A percentile compares a stretch with the other conserved stretches of the same genome.
These are phyloP conservation scores for Pythium aristosporum DNA, from an alignment of 352 stramenopile genomes.

Conservation along the genomic window DNA sequence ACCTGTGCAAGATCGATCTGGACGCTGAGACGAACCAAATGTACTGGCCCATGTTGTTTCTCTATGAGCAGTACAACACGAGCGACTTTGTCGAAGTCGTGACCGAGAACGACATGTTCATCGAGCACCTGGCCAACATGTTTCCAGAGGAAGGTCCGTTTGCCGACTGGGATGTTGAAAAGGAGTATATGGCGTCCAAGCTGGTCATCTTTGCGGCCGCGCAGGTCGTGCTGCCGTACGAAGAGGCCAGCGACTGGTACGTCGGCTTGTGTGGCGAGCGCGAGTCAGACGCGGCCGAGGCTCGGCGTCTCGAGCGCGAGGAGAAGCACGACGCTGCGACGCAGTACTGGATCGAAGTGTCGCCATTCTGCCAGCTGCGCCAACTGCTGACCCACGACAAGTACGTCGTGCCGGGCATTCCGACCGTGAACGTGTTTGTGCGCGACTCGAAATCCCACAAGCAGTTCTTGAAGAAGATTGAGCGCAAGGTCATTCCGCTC, in stretches of 20 bases:
- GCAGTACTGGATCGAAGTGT: slow-evolving; percentile 76
- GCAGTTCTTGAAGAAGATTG: slow-evolving; percentile 69
- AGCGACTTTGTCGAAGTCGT: slow-evolving; percentile 85
- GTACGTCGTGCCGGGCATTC: slow-evolving; percentile 84
- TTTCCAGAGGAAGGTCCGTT: slow-evolving; percentile 86
- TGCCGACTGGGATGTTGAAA: slow-evolving; percentile 71
- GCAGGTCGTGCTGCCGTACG: slow-evolving; percentile 72
- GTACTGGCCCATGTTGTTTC: slow-evolving; percentile 80
- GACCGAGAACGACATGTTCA: slow-evolving; percentile 75
- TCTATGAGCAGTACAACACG: slow-evolving; percentile 85
- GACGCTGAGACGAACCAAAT: slow-evolving; percentile 60
- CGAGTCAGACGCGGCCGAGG: slow-evolving; percentile 69
- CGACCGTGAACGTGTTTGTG: slow-evolving; percentile 84
- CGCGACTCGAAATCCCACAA: slow-evolving; percentile 55
- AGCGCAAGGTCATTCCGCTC: slow-evolving; percentile 53
- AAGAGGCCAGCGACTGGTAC: slow-evolving; percentile 67
- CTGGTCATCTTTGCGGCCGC: slow-evolving; percentile 74
- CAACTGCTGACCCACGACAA: slow-evolving; percentile 66
- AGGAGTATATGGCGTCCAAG: slow-evolving; percentile 75
- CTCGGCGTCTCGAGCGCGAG: slow-evolving; percentile 55
- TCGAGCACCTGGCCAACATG: slow-evolving; percentile 89
- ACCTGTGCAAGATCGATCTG: slow-evolving; percentile 78
- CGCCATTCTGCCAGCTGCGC: slow-evolving; percentile 76
- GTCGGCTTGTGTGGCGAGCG: slow-evolving; percentile 69
- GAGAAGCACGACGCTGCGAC: slow-evolving; percentile 77